These are phyloP conservation scores for Bipolaris bicolor DNA, from an alignment of 2,329 filamentous ascomycete species.

Conservation along the genomic window DNA sequence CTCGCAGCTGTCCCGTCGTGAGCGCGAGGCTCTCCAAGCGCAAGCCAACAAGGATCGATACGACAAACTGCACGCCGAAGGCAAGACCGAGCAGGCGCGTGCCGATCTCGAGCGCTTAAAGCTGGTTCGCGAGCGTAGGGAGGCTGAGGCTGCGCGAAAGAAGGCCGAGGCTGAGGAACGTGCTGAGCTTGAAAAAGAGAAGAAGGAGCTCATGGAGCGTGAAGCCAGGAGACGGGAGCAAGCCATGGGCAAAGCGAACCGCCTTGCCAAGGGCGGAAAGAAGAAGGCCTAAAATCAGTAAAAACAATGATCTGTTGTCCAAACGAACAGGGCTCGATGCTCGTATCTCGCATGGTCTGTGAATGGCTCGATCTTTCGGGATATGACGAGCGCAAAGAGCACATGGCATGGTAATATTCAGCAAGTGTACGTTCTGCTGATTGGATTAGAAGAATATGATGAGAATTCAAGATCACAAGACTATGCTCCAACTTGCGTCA, in stretches of 20 bases:
- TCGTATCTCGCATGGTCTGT: conserved; percentile 17
- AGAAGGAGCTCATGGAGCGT: conserved; percentile 56
- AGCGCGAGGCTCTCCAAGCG: conserved; percentile 82
- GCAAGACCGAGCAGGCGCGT: conserved; percentile 95
- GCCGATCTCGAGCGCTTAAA: conserved; percentile 84
- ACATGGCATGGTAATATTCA: conserved; percentile 5
- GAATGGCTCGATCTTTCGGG: conserved; percentile 17
- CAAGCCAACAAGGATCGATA: conserved; percentile 89
- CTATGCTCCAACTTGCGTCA: neutral
- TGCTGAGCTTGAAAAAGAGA: conserved; percentile 62
- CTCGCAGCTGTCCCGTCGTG: conserved; percentile 68
- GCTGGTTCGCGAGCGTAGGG: conserved; percentile 83
- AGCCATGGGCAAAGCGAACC: conserved; percentile 54
- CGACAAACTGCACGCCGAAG: conserved; percentile 87
- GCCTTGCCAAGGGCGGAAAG: conserved; percentile 47
- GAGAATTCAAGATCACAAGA: conserved; percentile 1
- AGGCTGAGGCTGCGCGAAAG: conserved; percentile 81
- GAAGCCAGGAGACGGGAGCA: conserved; percentile 57
- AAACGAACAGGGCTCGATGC: neutral
- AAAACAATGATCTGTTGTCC: neutral
- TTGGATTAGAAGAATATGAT: conserved; percentile 14
- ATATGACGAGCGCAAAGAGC: conserved; percentile 4
- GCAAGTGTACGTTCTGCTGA: conserved; percentile 6
- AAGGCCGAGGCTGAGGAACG: conserved; percentile 66
- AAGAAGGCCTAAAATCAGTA: conserved; percentile 43